Base-by-base conservation (phyloP, 1,284 basidiomycete species). In the Cerioporus squamosus region DNA sequence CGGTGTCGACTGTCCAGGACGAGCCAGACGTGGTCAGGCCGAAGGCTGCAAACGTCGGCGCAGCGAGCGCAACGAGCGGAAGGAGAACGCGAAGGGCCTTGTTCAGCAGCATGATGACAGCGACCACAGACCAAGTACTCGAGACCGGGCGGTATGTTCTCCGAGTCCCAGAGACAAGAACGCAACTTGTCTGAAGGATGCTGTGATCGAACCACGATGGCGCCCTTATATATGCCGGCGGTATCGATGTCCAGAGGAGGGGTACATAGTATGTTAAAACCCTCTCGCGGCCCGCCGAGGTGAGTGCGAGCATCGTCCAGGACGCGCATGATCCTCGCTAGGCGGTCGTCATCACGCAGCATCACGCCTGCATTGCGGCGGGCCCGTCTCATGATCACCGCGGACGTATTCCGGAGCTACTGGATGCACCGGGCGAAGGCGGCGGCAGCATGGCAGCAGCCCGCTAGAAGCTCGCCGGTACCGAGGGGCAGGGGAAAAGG, bases 1-100 rank as follows among this genome's bases (percentile, higher is more conserved):
- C 77, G 51, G 78, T 77, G 65, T 81, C 78, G n/a, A 80, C 78
- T 17, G 77, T 45, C 65, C 79, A 59, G 44, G 75, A 76, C 40
- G 58, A 66, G 5, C 79, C 77, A 31, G 77, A 79, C 5, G 71
- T 76, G 5, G 77, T 77, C 15, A 81, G 73, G 2, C 79, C 79
- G 60, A 81, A 81, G 6, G 76, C 76, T 17, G 79, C 79, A 44
- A 78, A 75, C 14, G 68, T 29, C 72, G 22, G 56, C 10, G 12
- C 38, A 24, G 23, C 49, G 49, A 51, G 49, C 49, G 39, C 49
- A 8, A 42, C 49, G n/a, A 51, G 38, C 12, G 39, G 33, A 14
- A 51, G 15, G 17, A 51, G 38, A 1, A 23, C 49, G 15, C n/a
- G 7, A 24, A 51, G 24, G n/a, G 20, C 23, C 49, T 51, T 40